Evolutionary conservation across 1,139 yeast species (phyloP).

Genomic region (Magnusiomyces suaveolens): DNA sequence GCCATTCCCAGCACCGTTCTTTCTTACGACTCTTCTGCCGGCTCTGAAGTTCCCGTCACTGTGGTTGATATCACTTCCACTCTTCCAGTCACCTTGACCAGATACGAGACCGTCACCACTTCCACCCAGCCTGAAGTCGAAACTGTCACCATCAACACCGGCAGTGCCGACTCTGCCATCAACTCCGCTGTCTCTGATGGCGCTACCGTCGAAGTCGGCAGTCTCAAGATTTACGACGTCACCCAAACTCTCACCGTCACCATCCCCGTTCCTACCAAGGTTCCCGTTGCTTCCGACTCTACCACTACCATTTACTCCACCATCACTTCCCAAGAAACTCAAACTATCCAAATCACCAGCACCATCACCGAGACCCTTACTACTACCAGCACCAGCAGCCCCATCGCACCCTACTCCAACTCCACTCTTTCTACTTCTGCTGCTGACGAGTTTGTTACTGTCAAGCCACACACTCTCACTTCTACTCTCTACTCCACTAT

Average conservation of each 20-base stretch:
- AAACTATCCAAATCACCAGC: neutral
- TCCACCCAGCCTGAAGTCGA: neutral
- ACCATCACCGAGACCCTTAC: neutral
- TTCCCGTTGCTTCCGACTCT: neutral
- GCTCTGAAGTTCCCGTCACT: neutral
- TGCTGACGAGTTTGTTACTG: neutral
- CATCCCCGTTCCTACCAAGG: neutral
- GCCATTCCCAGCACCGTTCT: neutral
- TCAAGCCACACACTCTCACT: neutral
- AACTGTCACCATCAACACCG: neutral
- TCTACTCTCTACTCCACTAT: neutral
- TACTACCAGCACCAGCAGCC: neutral
- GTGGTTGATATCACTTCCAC: neutral
- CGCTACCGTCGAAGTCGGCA: neutral
- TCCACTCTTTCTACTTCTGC: neutral
- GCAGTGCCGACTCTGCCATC: neutral
- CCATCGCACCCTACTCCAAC: neutral
- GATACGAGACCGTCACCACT: neutral
- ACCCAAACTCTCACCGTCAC: neutral
- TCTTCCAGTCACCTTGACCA: neutral
- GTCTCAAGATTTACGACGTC: neutral
- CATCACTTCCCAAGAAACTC: neutral
- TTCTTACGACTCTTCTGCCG: neutral
- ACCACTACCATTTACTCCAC: conserved; percentile 1
- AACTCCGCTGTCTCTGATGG: neutral